Evolutionary conservation across 2,329 filamentous ascomycete species (phyloP).

Genomic region (Fusarium sp.): DNA sequence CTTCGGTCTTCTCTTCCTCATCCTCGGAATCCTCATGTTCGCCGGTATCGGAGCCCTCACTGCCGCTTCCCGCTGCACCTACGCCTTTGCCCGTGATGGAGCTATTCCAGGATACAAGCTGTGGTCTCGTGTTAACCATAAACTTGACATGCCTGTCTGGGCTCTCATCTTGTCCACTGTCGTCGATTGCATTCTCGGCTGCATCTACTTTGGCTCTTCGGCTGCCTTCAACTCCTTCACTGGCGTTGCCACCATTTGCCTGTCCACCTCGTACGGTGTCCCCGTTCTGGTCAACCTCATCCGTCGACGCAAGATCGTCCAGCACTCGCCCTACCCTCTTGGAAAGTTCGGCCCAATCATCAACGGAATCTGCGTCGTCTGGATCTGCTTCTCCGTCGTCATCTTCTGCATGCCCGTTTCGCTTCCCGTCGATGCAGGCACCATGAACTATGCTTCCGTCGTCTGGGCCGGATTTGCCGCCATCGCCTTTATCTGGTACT

Average conservation of each 20-base stretch:
- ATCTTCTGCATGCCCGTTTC: conserved; percentile 82
- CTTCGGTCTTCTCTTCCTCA: conserved; percentile 80
- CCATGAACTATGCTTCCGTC: conserved; percentile 76
- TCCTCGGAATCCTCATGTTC: conserved; percentile 82
- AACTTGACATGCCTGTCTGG: conserved; percentile 77
- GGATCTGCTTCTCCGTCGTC: conserved; percentile 77
- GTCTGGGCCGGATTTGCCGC: conserved; percentile 73
- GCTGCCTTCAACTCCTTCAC: conserved; percentile 86
- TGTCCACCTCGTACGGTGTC: conserved; percentile 80
- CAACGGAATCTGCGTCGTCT: conserved; percentile 75
- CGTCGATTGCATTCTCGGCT: conserved; percentile 77
- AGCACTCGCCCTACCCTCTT: conserved; percentile 74
- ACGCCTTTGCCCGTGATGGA: conserved; percentile 80
- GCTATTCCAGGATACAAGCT: conserved; percentile 77
- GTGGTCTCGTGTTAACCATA: conserved; percentile 74
- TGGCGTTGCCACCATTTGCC: conserved; percentile 82
- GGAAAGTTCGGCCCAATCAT: conserved; percentile 76
- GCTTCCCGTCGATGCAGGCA: conserved; percentile 65
- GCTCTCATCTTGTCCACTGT: conserved; percentile 75
- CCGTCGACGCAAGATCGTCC: conserved; percentile 74
- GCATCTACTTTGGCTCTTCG: conserved; percentile 83
- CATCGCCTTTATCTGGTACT: conserved; percentile 73
- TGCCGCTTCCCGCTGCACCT: conserved; percentile 79
- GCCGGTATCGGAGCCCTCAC: conserved; percentile 81
- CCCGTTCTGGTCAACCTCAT: conserved; percentile 80